A percentile compares a stretch with the other conserved stretches of the same genome.
Evolutionary conservation across 768 basidiomycete genomes (phyloP).

Genomic region (Mycena galopus): DNA sequence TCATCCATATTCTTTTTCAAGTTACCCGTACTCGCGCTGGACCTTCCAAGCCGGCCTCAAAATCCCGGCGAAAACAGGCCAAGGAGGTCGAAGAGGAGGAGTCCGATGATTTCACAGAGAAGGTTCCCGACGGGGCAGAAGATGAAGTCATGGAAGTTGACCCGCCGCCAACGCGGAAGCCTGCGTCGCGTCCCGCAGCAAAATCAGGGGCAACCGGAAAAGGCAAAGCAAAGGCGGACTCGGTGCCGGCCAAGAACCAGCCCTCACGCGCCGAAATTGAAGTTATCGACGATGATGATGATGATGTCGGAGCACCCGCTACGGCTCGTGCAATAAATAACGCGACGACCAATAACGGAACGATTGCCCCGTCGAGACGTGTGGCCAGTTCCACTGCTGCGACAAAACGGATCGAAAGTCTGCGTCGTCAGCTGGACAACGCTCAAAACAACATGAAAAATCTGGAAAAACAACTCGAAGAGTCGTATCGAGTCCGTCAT

Average conservation of each 20-base stretch:
- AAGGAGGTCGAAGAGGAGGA: conserved; percentile 25
- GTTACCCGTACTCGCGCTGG: conserved; percentile 29
- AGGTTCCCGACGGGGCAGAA: neutral
- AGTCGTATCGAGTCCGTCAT: conserved; percentile 66
- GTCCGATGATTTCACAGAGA: conserved; percentile 18
- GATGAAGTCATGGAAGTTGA: conserved; percentile 30
- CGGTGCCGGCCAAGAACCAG: conserved; percentile 13
- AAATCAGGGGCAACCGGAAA: conserved; percentile 31
- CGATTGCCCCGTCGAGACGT: conserved; percentile 1
- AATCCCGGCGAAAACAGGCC: conserved; percentile 22
- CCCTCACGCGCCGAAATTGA: conserved; percentile 23
- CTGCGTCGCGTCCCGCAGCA: conserved; percentile 18
- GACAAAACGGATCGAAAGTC: conserved; percentile 15
- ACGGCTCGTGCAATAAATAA: conserved; percentile 28
- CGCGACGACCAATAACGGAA: conserved; percentile 15
- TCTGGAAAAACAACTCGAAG: conserved; percentile 69
- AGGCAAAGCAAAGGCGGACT: conserved; percentile 28
- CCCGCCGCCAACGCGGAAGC: conserved; percentile 26
- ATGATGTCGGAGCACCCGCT: conserved; percentile 20
- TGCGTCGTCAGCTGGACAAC: conserved; percentile 43
- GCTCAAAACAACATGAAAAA: conserved; percentile 58
- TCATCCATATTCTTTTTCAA: neutral
- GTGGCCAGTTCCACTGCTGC: neutral
- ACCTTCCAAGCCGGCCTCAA: conserved; percentile 27
- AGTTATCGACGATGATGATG: conserved; percentile 27